phyloP scores from a whole-genome alignment of 805 yeast species.

The Cephaloascus fragrans region DNA sequence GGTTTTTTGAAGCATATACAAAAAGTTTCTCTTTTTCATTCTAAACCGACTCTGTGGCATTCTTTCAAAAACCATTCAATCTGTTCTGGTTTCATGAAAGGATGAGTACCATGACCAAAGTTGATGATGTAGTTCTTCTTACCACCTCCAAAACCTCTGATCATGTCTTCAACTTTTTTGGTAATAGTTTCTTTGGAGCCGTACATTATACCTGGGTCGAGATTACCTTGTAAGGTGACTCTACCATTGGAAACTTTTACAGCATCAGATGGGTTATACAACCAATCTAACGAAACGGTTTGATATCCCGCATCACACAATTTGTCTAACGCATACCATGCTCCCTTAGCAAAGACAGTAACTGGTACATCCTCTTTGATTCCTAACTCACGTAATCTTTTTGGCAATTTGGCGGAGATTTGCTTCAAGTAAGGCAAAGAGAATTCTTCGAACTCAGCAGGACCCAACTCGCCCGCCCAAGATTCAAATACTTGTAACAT shows the following conservation, averaged over 20 bases:
- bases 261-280: conserved; percentile 77
- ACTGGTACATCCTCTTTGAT: conserved; percentile 67
- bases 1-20: too few relatives aligned
- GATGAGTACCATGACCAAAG: conserved; percentile 98
- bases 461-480: conserved; percentile 96
- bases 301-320: conserved; percentile 76
- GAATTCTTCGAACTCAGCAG: conserved; percentile 79
- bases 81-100: conserved; percentile 91
- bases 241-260: conserved; percentile 64
- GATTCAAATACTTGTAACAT: conserved; percentile 95
- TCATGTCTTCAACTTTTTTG: conserved; percentile 78
- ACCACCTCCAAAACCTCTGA: conserved; percentile 88
- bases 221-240: conserved; percentile 85
- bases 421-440: conserved; percentile 81
- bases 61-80: conserved; percentile 79
- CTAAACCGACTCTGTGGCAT: conserved; percentile 69
- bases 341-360: conserved; percentile 89
- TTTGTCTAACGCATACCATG: conserved; percentile 92
- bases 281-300: conserved; percentile 91
- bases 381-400: conserved; percentile 63
- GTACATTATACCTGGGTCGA: conserved; percentile 92
- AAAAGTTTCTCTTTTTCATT: too few relatives aligned
- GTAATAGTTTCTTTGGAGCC: conserved; percentile 80
- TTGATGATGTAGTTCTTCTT: conserved; percentile 85
- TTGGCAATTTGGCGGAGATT: conserved; percentile 60